phyloP scores from a whole-genome alignment of 148 eudicot genomes.

The Cornus suecica region DNA sequence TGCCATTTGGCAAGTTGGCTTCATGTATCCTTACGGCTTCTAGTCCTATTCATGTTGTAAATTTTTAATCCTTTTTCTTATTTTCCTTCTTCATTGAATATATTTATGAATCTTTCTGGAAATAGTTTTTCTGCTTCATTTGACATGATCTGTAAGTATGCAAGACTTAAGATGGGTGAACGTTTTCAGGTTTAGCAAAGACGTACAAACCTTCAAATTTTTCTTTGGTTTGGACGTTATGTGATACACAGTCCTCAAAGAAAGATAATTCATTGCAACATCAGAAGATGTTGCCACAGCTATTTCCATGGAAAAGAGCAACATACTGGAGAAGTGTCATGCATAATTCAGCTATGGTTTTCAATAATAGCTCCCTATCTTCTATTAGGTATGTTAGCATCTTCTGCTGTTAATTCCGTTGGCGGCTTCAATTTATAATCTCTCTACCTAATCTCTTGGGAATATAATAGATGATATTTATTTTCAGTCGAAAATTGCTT shows the following conservation, averaged over 20 bases:
- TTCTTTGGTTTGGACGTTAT: constrained; percentile 76
- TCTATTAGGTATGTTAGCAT: constrained; percentile 37
- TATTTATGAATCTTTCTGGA: not conserved
- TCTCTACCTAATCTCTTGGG: constrained; percentile 23
- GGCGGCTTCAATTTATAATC: not conserved
- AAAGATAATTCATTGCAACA: constrained; percentile 44
- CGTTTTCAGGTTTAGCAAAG: constrained; percentile 33
- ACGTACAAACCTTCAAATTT: constrained; percentile 44
- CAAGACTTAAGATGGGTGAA: constrained; percentile 6
- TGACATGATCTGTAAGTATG: not conserved
- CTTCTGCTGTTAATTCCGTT: constrained; percentile 7
- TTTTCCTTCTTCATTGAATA: not conserved
- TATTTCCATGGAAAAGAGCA: constrained; percentile 88
- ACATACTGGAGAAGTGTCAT: constrained; percentile 55
- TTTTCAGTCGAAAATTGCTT: constrained; percentile 62
- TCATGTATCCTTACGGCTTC: not conserved
- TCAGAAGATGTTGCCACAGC: constrained; percentile 47
- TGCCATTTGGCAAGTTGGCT: not conserved
- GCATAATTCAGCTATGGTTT: constrained; percentile 30
- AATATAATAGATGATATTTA: constrained; percentile 18
- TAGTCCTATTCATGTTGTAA: constrained; percentile 2
- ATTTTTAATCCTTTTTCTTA: not conserved
- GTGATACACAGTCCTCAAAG: constrained; percentile 43
- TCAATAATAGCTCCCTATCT: constrained; percentile 31
- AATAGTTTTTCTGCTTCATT: not conserved